Percentiles rank a stretch among this genome's conserved stretches.
Conservation (phyloP, 2,329 filamentous ascomycete genomes). For the Orbilia javanica region DNA sequence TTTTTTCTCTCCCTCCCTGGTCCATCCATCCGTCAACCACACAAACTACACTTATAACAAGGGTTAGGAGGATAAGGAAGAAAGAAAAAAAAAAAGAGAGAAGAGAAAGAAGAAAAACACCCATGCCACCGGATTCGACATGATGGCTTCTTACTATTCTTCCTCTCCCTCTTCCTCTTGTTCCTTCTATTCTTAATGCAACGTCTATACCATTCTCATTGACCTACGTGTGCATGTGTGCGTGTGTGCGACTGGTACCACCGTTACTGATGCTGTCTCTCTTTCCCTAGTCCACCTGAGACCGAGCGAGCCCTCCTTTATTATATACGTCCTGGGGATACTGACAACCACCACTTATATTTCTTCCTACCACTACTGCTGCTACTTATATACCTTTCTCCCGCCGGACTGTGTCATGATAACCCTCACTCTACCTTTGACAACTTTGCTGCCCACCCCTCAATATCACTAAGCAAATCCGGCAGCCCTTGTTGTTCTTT, state of each 20-base stretch:
- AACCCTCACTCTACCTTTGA: slow-evolving; percentile 30
- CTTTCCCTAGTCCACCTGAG: slow-evolving; percentile 38
- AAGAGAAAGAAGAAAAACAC: background rate
- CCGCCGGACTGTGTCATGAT: slow-evolving; percentile 39
- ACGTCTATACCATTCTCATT: background rate
- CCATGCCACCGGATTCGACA: background rate
- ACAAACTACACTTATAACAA: background rate
- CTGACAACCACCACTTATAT: background rate
- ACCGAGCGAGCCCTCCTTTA: slow-evolving; percentile 24
- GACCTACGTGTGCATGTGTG: background rate
- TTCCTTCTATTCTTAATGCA: background rate
- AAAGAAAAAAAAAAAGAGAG: background rate
- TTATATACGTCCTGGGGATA: background rate
- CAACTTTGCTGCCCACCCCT: slow-evolving; percentile 41
- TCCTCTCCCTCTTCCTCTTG: background rate
- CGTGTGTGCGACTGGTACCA: slow-evolving; percentile 34
- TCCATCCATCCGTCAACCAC: background rate
- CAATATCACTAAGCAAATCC: slow-evolving; percentile 17
- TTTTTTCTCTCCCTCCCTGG: background rate
- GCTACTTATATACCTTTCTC: slow-evolving; percentile 31
- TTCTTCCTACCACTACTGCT: slow-evolving; percentile 1
- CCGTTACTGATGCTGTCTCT: slow-evolving; percentile 32
- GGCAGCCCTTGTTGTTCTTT: slow-evolving; percentile 26
- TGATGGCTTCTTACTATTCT: background rate
- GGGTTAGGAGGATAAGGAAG: too few relatives aligned